phyloP scores from a whole-genome alignment of 2,329 filamentous ascomycete genomes.

The Aureobasidium sp. region DNA sequence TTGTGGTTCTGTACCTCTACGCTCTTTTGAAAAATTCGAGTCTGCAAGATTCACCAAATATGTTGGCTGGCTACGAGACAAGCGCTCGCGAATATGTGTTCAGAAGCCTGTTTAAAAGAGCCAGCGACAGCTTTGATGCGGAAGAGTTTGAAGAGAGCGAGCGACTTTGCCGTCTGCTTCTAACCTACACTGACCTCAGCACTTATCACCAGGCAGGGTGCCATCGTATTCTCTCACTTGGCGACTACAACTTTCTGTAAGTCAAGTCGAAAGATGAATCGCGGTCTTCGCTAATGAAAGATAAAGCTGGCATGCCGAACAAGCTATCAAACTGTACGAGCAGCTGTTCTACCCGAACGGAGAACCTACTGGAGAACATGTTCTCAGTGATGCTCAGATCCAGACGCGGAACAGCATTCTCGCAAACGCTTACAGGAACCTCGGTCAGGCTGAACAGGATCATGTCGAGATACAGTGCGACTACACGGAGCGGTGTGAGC shows the following conservation, averaged over 20 bases:
- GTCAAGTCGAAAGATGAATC: neutral
- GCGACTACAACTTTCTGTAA: neutral
- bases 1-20: neutral
- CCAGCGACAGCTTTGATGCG: neutral
- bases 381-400: neutral
- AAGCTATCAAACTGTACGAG: neutral
- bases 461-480: neutral
- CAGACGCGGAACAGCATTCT: neutral
- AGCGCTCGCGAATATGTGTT: neutral
- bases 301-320: neutral
- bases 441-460: neutral
- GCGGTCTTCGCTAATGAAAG: neutral
- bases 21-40: neutral
- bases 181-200: slow-evolving; percentile 1
- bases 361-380: neutral
- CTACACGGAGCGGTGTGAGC: neutral
- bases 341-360: neutral
- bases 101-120: neutral
- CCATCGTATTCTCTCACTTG: neutral
- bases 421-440: neutral
- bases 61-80: neutral
- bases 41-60: neutral
- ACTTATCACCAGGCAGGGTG: slow-evolving; percentile 4
- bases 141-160: neutral
- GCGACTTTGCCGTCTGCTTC: neutral